Evolutionary conservation across 306 rosid genomes (phyloP).

Genomic region (Castanea crenata): DNA sequence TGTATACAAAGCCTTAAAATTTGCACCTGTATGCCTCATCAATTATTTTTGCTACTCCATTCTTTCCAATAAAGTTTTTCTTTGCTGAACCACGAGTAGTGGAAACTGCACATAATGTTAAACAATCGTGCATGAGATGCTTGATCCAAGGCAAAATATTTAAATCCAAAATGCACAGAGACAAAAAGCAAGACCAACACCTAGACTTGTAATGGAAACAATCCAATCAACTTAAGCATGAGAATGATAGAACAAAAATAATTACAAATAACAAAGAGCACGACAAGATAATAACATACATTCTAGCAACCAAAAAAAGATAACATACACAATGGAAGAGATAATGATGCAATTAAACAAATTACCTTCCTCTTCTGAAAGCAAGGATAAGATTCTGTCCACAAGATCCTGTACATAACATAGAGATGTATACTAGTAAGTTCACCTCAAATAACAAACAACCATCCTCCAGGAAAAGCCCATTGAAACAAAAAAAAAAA

Average conservation of each 20-base stretch:
- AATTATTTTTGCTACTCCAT: neutral
- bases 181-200: neutral
- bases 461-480: neutral
- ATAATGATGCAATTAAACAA: neutral
- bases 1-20: neutral
- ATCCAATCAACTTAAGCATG: neutral
- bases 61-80: neutral
- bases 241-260: neutral
- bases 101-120: slow-evolving; percentile 4
- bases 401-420: slow-evolving; percentile 6
- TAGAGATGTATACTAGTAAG: neutral
- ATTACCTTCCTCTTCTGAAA: slow-evolving; percentile 3
- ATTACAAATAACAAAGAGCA: neutral
- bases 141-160: neutral
- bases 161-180: neutral
- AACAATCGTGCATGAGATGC: neutral
- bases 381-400: neutral
- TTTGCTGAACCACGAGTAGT: neutral
- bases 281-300: neutral
- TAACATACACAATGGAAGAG: neutral
- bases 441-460: neutral
- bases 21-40: neutral
- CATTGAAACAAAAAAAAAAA: neutral
- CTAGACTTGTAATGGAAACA: neutral
- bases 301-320: neutral